Conservation (phyloP, 2,329 filamentous ascomycete species). For the Pyrenophora graminea region DNA sequence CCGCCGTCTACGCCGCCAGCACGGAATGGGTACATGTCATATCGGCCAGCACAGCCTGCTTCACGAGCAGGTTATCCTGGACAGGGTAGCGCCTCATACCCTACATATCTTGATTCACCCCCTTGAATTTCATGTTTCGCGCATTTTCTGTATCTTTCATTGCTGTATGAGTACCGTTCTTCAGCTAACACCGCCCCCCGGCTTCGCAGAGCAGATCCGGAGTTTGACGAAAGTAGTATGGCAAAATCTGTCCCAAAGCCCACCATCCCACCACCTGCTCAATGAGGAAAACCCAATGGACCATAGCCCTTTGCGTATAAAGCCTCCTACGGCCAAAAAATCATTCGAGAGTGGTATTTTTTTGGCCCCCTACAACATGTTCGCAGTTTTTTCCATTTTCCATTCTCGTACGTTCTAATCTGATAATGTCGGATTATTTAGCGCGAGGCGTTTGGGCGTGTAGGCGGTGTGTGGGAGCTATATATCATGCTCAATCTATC, state of each 20-base stretch:
- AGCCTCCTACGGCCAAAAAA: too few relatives aligned
- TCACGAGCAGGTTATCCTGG: slow-evolving; percentile 27
- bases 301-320: too few relatives aligned
- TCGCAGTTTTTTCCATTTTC: too few relatives aligned
- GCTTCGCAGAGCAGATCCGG: slow-evolving; percentile 24
- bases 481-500: too few relatives aligned
- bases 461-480: too few relatives aligned
- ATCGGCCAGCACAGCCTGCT: slow-evolving; percentile 30
- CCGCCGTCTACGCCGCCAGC: slow-evolving; percentile 29
- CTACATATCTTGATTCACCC: slow-evolving; percentile 32
- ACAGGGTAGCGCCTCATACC: slow-evolving; percentile 33
- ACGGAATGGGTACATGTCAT: slow-evolving; percentile 19
- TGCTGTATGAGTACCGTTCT: slow-evolving; percentile 22
- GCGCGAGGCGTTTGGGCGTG: too few relatives aligned
- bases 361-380: too few relatives aligned
- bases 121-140: slow-evolving; percentile 27
- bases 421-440: too few relatives aligned
- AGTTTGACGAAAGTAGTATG: slow-evolving; percentile 37
- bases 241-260: not conserved
- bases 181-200: slow-evolving; percentile 28
- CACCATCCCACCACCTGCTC: too few relatives aligned
- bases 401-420: too few relatives aligned
- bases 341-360: too few relatives aligned
- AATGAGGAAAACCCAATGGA: too few relatives aligned
- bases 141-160: slow-evolving; percentile 15